Conservation (phyloP, 2,329 filamentous ascomycete genomes). For the Cladosporium sp. region DNA sequence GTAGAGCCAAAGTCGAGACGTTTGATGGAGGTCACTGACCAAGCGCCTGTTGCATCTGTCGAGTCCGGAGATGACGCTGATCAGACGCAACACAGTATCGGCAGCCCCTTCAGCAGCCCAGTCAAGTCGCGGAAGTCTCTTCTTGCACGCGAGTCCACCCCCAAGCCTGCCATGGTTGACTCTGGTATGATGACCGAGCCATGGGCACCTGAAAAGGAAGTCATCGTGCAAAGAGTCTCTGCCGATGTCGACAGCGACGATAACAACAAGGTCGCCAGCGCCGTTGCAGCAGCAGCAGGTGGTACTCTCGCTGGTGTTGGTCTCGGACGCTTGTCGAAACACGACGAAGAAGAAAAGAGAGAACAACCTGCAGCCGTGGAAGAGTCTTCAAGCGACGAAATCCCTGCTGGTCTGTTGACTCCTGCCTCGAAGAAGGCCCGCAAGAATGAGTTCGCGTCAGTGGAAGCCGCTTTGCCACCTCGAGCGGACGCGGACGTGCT, state of each 20-base stretch:
- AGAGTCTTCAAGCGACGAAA: constrained; percentile 5
- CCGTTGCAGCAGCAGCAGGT: constrained; percentile 31
- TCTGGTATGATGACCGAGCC: constrained; percentile 64
- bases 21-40: neutral
- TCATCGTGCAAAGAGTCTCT: constrained; percentile 6
- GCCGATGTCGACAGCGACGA: constrained; percentile 8
- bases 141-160: constrained; percentile 16
- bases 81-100: constrained; percentile 18
- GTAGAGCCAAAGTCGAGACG: constrained; percentile 1
- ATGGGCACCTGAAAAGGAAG: constrained; percentile 44
- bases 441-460: neutral
- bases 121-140: constrained; percentile 19
- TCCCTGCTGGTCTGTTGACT: constrained; percentile 3
- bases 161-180: constrained; percentile 54
- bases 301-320: constrained; percentile 38
- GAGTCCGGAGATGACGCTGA: constrained; percentile 18
- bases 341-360: constrained; percentile 18
- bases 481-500: constrained; percentile 1
- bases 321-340: constrained; percentile 30
- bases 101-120: constrained; percentile 18
- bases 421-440: constrained; percentile 1
- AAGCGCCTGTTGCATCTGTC: constrained; percentile 26
- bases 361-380: constrained; percentile 11
- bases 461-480: neutral
- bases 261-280: constrained; percentile 1